phyloP scores from a whole-genome alignment of 148 eudicot genomes.

The Chenopodium berlandieri region DNA sequence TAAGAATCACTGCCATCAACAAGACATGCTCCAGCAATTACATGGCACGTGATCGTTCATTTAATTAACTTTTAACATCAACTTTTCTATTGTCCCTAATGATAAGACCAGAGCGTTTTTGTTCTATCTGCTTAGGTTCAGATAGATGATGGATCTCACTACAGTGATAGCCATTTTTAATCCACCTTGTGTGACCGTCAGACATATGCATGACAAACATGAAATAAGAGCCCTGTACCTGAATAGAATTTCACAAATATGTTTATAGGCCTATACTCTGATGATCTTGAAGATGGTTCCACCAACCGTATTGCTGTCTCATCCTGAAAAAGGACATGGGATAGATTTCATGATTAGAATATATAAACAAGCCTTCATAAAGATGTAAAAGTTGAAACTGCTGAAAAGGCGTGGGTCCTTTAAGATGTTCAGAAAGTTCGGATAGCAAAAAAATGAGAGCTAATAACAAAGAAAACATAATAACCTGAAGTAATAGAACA shows the following conservation, averaged over 20 bases:
- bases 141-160: no score
- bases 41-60: no score
- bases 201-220: background rate
- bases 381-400: background rate
- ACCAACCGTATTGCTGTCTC: slow-evolving; percentile 83
- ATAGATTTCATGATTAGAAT: background rate
- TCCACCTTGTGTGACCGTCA: no score
- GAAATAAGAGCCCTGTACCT: slow-evolving; percentile 40
- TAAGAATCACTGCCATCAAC: background rate
- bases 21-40: background rate
- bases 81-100: no score
- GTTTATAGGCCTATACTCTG: slow-evolving; percentile 84
- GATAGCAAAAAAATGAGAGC: no score
- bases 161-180: no score
- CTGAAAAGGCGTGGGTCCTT: background rate
- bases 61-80: no score
- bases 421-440: background rate
- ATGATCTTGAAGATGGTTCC: slow-evolving; percentile 62
- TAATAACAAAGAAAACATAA: slow-evolving; percentile 13
- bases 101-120: no score
- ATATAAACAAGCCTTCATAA: background rate
- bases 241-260: slow-evolving; percentile 86
- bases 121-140: no score
- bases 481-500: slow-evolving; percentile 89
- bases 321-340: slow-evolving; percentile 46